phyloP scores from a whole-genome alignment of 2,329 filamentous ascomycete genomes.

The Trichoderma atroviride region DNA sequence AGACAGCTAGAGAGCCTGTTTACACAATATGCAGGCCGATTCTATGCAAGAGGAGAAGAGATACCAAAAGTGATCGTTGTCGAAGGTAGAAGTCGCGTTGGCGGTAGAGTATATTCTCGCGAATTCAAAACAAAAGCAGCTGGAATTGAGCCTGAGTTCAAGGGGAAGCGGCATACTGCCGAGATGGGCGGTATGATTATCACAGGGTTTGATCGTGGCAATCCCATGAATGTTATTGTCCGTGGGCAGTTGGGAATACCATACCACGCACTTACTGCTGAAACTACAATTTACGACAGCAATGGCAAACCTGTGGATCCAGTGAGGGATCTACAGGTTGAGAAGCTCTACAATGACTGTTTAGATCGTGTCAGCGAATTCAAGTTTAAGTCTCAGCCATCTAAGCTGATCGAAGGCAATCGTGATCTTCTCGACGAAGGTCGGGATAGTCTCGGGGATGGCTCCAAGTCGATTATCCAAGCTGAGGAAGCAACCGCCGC shows the following conservation, averaged over 20 bases:
- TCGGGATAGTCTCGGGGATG: conserved; percentile 73
- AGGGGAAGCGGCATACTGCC: conserved; percentile 71
- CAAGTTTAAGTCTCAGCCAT: conserved; percentile 73
- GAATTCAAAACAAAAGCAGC: conserved; percentile 61
- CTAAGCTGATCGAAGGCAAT: conserved; percentile 78
- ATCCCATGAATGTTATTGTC: conserved; percentile 88
- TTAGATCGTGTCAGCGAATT: conserved; percentile 89
- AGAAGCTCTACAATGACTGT: conserved; percentile 93
- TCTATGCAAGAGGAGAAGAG: conserved; percentile 65
- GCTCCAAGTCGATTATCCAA: conserved; percentile 68
- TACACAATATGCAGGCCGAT: conserved; percentile 72
- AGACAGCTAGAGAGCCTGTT: conserved; percentile 88
- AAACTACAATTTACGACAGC: conserved; percentile 86
- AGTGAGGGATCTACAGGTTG: conserved; percentile 77
- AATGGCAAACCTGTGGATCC: conserved; percentile 78
- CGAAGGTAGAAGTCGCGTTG: conserved; percentile 84
- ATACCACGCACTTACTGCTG: conserved; percentile 78
- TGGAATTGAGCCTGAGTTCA: conserved; percentile 54
- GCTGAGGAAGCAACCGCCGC: conserved; percentile 71
- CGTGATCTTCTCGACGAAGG: conserved; percentile 79
- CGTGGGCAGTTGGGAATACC: conserved; percentile 85
- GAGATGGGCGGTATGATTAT: conserved; percentile 99
- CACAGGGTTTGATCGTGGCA: conserved; percentile 93
- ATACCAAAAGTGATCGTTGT: conserved; percentile 77
- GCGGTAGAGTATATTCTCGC: conserved; percentile 90